These are phyloP conservation scores for Dioszegia aurantiaca DNA, from an alignment of 768 basidiomycete species.

Conservation along the genomic window DNA sequence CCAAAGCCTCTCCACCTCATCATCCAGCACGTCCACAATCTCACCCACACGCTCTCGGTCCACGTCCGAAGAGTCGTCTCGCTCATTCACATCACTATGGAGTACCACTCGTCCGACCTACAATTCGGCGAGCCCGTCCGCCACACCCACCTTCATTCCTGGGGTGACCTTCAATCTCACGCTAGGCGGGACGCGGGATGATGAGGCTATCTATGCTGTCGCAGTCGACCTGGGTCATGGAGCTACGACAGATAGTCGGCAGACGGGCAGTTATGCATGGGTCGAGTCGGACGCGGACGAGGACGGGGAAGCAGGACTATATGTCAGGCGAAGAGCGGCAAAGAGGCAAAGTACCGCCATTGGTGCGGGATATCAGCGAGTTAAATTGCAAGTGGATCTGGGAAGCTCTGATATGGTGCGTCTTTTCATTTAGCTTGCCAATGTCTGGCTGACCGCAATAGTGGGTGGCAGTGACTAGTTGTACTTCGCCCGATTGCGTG, in stretches of 20 bases:
- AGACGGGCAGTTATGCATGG: slow-evolving; percentile 5
- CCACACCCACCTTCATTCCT: slow-evolving; percentile 19
- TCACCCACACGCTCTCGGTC: not conserved
- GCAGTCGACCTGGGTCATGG: slow-evolving; percentile 42
- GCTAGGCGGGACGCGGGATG: slow-evolving; percentile 19
- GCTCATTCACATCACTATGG: slow-evolving; percentile 7
- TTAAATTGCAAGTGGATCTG: slow-evolving; percentile 47
- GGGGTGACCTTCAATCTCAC: slow-evolving; percentile 25
- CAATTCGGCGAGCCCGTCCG: not conserved
- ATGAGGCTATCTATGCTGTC: slow-evolving; percentile 45
- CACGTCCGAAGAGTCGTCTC: not conserved
- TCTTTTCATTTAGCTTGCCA: not conserved
- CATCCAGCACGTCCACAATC: slow-evolving; percentile 1
- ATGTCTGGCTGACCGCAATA: slow-evolving; percentile 18
- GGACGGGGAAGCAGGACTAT: not conserved
- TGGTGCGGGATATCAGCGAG: slow-evolving; percentile 31
- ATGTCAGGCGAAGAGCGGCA: not conserved
- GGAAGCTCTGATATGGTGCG: slow-evolving; percentile 50
- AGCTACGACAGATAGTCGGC: slow-evolving; percentile 5
- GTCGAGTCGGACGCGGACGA: not conserved
- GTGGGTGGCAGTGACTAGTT: slow-evolving; percentile 47
- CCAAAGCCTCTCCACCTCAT: slow-evolving; percentile 11
- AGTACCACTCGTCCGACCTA: slow-evolving; percentile 4
- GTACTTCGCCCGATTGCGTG: slow-evolving; percentile 31
- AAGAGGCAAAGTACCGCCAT: slow-evolving; percentile 2